Evolutionary conservation across 345 rosid species (phyloP).

Genomic region (Pseudoturritis turrita): DNA sequence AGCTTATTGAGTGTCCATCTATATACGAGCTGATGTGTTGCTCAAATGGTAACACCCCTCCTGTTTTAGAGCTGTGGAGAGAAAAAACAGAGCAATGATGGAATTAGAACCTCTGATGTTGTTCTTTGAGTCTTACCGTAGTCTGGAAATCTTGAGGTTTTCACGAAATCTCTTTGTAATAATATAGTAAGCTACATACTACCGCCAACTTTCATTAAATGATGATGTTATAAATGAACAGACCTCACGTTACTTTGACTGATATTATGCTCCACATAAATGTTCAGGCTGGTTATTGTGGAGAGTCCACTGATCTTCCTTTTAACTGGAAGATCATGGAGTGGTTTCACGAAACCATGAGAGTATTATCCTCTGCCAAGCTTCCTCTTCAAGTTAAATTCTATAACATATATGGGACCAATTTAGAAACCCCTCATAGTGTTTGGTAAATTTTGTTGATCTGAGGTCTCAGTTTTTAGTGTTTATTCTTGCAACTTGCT

Average conservation of each 20-base stretch:
- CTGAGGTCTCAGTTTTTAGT: neutral
- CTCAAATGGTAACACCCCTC: constrained; percentile 57
- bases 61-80: constrained; percentile 73
- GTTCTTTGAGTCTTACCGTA: constrained; percentile 65
- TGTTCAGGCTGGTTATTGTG: constrained; percentile 62
- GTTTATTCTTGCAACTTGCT: neutral
- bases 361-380: constrained; percentile 52
- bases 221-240: neutral
- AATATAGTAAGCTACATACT: constrained; percentile 49
- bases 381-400: constrained; percentile 84
- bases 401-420: constrained; percentile 81
- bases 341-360: constrained; percentile 72
- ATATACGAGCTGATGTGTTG: constrained; percentile 81
- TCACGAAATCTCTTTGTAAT: constrained; percentile 59
- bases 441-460: constrained; percentile 58
- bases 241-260: neutral
- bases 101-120: constrained; percentile 39
- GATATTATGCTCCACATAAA: neutral
- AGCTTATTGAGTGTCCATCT: constrained; percentile 91
- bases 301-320: constrained; percentile 59
- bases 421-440: constrained; percentile 83
- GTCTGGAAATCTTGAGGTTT: constrained; percentile 51
- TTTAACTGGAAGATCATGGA: constrained; percentile 82
- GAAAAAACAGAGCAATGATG: constrained; percentile 41
- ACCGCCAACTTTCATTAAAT: neutral